These are phyloP conservation scores for Zalaria sp. DNA, from an alignment of 2,329 filamentous ascomycete species.

Conservation along the genomic window DNA sequence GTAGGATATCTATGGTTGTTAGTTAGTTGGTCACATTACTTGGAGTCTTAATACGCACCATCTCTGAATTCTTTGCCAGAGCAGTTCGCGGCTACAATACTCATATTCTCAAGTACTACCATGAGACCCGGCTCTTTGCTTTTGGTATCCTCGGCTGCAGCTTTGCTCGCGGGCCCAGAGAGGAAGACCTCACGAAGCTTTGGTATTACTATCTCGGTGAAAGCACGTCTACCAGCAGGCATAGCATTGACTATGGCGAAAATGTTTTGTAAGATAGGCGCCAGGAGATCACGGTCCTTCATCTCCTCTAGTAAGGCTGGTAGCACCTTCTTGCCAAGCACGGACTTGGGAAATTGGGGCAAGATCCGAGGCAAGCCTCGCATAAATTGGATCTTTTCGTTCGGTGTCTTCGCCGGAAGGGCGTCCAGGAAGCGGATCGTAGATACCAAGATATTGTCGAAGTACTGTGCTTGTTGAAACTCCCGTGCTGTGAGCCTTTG, in stretches of 20 bases:
- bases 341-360: constrained; percentile 81
- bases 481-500: constrained; percentile 78
- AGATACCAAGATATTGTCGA: constrained; percentile 91
- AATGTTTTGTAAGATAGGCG: constrained; percentile 76
- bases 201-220: constrained; percentile 78
- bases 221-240: constrained; percentile 61
- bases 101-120: constrained; percentile 76
- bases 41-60: constrained; percentile 35
- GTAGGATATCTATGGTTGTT: constrained; percentile 56
- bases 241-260: constrained; percentile 78
- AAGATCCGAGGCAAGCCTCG: constrained; percentile 75
- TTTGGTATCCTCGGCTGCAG: constrained; percentile 58
- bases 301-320: constrained; percentile 82
- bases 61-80: constrained; percentile 92
- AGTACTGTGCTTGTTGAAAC: constrained; percentile 91
- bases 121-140: constrained; percentile 81
- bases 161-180: constrained; percentile 30
- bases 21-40: neutral
- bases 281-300: constrained; percentile 78
- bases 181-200: constrained; percentile 73
- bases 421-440: constrained; percentile 90
- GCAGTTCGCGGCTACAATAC: constrained; percentile 62
- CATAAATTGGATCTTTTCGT: constrained; percentile 85
- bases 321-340: constrained; percentile 88
- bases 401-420: constrained; percentile 79